Conservation (phyloP, 768 basidiomycete species). For the Serendipita vermifera region DNA sequence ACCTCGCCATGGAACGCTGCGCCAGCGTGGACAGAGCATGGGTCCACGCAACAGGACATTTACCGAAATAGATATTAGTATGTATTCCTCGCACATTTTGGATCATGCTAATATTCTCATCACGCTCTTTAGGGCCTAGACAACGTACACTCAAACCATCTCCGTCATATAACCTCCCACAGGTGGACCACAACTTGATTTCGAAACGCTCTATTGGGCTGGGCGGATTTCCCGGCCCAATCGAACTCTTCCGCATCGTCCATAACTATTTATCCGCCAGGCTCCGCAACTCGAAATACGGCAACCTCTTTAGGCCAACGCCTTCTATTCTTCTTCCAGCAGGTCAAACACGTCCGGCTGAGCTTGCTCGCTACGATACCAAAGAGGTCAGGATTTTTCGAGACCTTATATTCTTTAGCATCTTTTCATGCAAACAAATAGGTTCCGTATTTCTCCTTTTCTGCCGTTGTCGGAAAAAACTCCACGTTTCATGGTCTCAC, state of each 20-base stretch:
- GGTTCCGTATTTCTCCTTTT: conserved; percentile 27
- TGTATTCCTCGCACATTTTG: background rate
- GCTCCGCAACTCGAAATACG: background rate
- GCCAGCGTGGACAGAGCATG: too few relatives aligned
- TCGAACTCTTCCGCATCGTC: background rate
- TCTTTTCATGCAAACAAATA: too few relatives aligned
- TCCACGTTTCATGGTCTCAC: conserved; percentile 25
- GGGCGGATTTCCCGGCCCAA: conserved; percentile 7
- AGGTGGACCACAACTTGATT: background rate
- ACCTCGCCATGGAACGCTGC: too few relatives aligned
- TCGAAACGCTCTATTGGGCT: background rate
- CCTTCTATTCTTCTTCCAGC: background rate
- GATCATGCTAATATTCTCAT: background rate
- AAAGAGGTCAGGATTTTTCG: background rate
- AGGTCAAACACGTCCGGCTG: background rate
- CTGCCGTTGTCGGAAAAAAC: conserved; percentile 27
- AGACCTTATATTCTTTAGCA: too few relatives aligned
- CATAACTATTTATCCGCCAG: background rate
- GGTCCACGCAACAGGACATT: too few relatives aligned
- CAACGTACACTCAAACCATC: background rate
- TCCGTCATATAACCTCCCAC: background rate
- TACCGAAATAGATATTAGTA: too few relatives aligned
- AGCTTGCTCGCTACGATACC: background rate
- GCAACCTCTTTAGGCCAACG: background rate
- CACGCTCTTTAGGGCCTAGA: background rate